Percentiles rank a stretch among this genome's conserved stretches.
phyloP scores from a whole-genome alignment of 2,329 filamentous ascomycete genomes.

The Phyllosticta paracitricarpa region DNA sequence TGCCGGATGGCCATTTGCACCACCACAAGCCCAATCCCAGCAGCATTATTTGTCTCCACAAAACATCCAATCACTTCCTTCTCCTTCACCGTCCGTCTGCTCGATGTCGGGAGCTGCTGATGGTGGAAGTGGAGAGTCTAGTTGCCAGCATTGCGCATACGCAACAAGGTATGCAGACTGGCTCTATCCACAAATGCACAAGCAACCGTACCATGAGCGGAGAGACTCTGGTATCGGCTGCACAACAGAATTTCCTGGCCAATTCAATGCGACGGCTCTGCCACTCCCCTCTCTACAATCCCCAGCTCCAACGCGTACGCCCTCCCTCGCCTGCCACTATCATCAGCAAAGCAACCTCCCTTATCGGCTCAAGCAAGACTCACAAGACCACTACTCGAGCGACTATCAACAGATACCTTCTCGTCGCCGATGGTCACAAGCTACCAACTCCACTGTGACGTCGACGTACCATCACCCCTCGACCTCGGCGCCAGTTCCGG shows the following conservation, averaged over 20 bases:
- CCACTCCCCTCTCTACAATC: background rate
- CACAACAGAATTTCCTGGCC: background rate
- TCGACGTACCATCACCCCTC: background rate
- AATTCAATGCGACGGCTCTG: background rate
- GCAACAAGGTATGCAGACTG: background rate
- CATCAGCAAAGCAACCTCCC: background rate
- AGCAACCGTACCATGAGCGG: background rate
- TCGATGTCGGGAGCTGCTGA: background rate
- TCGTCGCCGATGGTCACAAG: background rate
- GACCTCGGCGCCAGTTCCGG: background rate
- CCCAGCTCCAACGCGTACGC: background rate
- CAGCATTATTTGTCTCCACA: background rate
- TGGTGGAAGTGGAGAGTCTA: background rate
- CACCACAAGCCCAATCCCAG: background rate
- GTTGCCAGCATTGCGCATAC: background rate
- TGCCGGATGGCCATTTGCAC: background rate
- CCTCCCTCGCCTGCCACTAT: background rate
- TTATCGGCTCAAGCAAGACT: background rate
- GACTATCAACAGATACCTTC: background rate
- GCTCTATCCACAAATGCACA: background rate
- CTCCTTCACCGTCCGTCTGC: background rate
- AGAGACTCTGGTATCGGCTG: background rate
- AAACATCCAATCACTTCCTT: background rate
- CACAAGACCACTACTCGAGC: background rate
- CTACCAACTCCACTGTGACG: background rate